Base-by-base conservation (phyloP, 2,329 filamentous ascomycete genomes). In the Paraphaeosphaeria minitans region DNA sequence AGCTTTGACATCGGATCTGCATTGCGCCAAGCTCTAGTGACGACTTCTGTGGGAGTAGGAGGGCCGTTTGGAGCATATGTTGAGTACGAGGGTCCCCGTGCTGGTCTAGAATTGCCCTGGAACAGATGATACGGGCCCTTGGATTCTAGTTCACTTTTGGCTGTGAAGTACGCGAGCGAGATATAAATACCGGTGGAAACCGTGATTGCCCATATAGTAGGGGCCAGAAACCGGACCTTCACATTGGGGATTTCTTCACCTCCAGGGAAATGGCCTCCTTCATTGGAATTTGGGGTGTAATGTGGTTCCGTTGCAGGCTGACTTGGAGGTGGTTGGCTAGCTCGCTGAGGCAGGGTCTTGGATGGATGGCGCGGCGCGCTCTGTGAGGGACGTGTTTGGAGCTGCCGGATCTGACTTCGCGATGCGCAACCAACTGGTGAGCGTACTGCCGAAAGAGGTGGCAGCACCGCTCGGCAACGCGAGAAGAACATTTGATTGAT, bases 181-280 rank as follows among this genome's bases (percentile, higher is more conserved):
- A 64, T 43, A n/a, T 68, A 74, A 21, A 76, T 69, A 4, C 69
- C 68, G 14, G 65, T 51, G 4, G 70, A 69, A n/a, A 73, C 65
- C 43, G 62, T 39, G 8, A 72, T 39, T 2, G 69, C 69, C 65
- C 67, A 75, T 35, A 75, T 62, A 10, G 66, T 67, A 29, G 73
- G 72, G n/a, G 65, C 62, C 10, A 74, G 48, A 49, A 71, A 71
- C 31, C 61, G 62, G 14, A 73, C 63, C 37, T 58, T 66, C 2
- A 66, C 56, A 12, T 61, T 59, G 21, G 63, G 65, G 47, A 62
- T 57, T 39, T 58, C 39, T 49, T 33, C 55, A 2, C 45, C 49
- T 19, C 58, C 55, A 24, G 9, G 39, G 10, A 31, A 29, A 16
- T 22, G 24, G 21, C 58, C 47, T 14, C 48, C 22, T 24, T 42